Conservation (phyloP, 169 alveolate genomes). For the Plasmodium sp. region DNA sequence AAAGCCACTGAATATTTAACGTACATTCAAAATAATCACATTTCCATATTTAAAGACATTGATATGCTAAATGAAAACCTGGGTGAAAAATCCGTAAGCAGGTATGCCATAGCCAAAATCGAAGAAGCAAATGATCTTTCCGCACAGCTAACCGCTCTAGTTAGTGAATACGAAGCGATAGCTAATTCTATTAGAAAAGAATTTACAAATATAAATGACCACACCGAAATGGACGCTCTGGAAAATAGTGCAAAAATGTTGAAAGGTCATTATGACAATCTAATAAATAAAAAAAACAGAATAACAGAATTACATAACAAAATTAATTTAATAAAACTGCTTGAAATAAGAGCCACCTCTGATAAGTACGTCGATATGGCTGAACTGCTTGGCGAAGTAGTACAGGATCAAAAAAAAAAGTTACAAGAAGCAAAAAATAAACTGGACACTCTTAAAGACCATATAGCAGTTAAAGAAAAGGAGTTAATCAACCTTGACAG, state of each 20-base stretch:
- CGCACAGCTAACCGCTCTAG: neutral
- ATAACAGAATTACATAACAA: conserved; percentile 1
- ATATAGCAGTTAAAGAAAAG: neutral
- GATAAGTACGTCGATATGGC: neutral
- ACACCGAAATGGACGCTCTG: neutral
- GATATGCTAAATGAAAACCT: neutral
- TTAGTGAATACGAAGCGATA: neutral
- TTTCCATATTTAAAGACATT: neutral
- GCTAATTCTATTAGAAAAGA: neutral
- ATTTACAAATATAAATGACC: neutral
- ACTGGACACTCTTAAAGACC: neutral
- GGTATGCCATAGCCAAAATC: neutral
- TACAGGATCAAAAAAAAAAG: neutral
- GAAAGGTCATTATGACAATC: neutral
- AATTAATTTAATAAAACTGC: neutral
- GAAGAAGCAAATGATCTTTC: neutral
- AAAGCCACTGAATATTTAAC: neutral
- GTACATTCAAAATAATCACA: neutral
- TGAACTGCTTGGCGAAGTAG: neutral
- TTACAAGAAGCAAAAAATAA: neutral
- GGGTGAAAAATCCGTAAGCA: neutral
- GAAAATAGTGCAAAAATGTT: neutral
- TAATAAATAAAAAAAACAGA: neutral
- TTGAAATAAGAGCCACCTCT: neutral
- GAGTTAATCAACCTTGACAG: neutral